These are phyloP conservation scores for Blastomyces silverae DNA, from an alignment of 2,329 filamentous ascomycete genomes.

Conservation along the genomic window DNA sequence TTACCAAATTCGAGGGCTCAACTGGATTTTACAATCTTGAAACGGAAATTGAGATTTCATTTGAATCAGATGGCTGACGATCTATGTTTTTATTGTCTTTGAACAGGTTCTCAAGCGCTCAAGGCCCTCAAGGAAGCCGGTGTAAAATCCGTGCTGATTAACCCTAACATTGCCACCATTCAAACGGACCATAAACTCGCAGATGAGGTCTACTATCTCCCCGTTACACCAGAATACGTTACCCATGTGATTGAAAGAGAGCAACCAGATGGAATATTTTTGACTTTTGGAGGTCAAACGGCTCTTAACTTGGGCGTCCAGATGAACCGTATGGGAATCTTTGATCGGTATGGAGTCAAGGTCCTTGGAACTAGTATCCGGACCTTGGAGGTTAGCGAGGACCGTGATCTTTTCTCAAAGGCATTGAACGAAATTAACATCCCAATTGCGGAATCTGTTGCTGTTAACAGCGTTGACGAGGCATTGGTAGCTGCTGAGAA, in stretches of 20 bases:
- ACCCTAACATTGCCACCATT: slow-evolving; percentile 97
- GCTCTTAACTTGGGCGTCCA: slow-evolving; percentile 93
- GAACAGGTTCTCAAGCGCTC: slow-evolving; percentile 80
- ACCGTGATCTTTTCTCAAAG: slow-evolving; percentile 92
- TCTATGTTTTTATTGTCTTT: slow-evolving; percentile 6
- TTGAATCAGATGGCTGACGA: neutral
- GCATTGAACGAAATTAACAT: slow-evolving; percentile 96
- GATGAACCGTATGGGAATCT: slow-evolving; percentile 93
- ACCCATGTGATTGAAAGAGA: slow-evolving; percentile 96
- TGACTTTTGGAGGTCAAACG: slow-evolving; percentile 96
- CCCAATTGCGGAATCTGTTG: slow-evolving; percentile 92
- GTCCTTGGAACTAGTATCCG: slow-evolving; percentile 92
- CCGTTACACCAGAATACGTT: slow-evolving; percentile 95
- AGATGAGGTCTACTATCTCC: slow-evolving; percentile 97
- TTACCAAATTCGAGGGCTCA: neutral
- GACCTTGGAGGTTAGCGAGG: slow-evolving; percentile 89
- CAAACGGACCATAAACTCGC: slow-evolving; percentile 94
- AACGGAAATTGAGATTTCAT: neutral
- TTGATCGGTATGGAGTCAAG: slow-evolving; percentile 90
- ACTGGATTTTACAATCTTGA: neutral
- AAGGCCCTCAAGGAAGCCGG: slow-evolving; percentile 96
- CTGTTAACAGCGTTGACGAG: slow-evolving; percentile 84
- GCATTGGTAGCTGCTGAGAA: slow-evolving; percentile 78
- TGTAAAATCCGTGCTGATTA: slow-evolving; percentile 85
- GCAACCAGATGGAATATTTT: slow-evolving; percentile 90